These are phyloP conservation scores for Solanum tacnaense DNA, from an alignment of 257 asterid genomes.

Conservation along the genomic window DNA sequence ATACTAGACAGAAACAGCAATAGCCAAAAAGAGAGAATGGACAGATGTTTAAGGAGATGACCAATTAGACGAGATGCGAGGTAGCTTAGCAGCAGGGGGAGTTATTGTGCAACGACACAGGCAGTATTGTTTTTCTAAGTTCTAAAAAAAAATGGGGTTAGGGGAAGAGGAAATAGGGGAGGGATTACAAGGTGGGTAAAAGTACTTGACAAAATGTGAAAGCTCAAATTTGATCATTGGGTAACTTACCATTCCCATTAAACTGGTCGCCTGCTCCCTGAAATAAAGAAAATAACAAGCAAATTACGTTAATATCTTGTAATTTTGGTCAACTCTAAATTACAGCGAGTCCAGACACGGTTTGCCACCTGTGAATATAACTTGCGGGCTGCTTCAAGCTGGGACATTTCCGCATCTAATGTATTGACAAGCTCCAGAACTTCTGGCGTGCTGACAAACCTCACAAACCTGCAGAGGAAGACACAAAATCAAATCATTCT, in stretches of 20 bases:
- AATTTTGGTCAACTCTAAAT: not conserved
- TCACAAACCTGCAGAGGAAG: conserved; percentile 53
- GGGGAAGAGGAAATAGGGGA: not conserved
- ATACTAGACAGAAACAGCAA: not conserved
- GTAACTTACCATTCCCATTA: conserved; percentile 36
- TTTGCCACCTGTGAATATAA: conserved; percentile 63
- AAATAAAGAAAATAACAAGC: conserved; percentile 5
- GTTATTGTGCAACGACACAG: not conserved
- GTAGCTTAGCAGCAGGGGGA: not conserved
- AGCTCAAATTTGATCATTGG: not conserved
- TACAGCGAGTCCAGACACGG: not conserved
- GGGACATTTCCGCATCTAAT: conserved; percentile 80
- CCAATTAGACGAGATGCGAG: not conserved
- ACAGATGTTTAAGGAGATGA: not conserved
- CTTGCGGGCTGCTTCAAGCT: conserved; percentile 77
- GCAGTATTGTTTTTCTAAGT: not conserved
- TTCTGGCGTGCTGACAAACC: conserved; percentile 90
- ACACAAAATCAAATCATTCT: not conserved
- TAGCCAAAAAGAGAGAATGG: not conserved
- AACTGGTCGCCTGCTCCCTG: conserved; percentile 69
- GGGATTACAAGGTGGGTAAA: not conserved
- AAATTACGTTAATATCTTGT: not conserved
- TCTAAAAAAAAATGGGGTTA: not conserved
- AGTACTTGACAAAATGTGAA: not conserved
- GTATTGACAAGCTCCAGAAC: conserved; percentile 67